Conservation (phyloP, 2,329 filamentous ascomycete genomes). For the Fusarium longipes region DNA sequence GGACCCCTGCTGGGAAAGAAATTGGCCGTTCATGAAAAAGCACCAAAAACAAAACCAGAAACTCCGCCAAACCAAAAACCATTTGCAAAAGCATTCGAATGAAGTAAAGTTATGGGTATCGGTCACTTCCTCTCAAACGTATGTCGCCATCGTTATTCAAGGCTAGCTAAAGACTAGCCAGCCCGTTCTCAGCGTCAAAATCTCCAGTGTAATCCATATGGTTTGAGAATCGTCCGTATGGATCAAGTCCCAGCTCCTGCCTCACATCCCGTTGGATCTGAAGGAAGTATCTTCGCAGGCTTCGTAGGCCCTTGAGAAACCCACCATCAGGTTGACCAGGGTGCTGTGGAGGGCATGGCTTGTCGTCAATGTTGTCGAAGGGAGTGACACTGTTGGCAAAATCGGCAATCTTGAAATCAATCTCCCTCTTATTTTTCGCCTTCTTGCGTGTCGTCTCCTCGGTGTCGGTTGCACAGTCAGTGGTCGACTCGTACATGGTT, state of each 20-base stretch:
- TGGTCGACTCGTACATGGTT: slow-evolving; percentile 66
- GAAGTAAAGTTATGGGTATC: slow-evolving; percentile 37
- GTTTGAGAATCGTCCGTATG: slow-evolving; percentile 45
- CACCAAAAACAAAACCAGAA: slow-evolving; percentile 12
- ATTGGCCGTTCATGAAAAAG: slow-evolving; percentile 22
- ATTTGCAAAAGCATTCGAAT: slow-evolving; percentile 20
- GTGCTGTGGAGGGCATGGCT: slow-evolving; percentile 82
- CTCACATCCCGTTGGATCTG: slow-evolving; percentile 84
- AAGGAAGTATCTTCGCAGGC: slow-evolving; percentile 84
- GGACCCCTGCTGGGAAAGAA: slow-evolving; percentile 23
- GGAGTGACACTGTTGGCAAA: slow-evolving; percentile 98
- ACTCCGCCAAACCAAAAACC: slow-evolving; percentile 28
- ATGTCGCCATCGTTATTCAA: slow-evolving; percentile 7
- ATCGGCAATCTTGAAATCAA: slow-evolving; percentile 97
- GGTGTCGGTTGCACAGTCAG: slow-evolving; percentile 68
- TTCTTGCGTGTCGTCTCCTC: slow-evolving; percentile 63
- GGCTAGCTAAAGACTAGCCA: slow-evolving; percentile 48
- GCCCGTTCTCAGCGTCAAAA: slow-evolving; percentile 49
- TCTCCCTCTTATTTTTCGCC: slow-evolving; percentile 67
- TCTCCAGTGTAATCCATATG: slow-evolving; percentile 39
- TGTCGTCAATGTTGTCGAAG: slow-evolving; percentile 73
- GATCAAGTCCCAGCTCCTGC: slow-evolving; percentile 61
- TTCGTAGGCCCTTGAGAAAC: slow-evolving; percentile 86
- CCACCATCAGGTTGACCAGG: slow-evolving; percentile 86
- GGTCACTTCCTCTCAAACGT: slow-evolving; percentile 25